Evolutionary conservation across 2,329 filamentous ascomycete species (phyloP).

Genomic region (Daldinia eschscholtzii): DNA sequence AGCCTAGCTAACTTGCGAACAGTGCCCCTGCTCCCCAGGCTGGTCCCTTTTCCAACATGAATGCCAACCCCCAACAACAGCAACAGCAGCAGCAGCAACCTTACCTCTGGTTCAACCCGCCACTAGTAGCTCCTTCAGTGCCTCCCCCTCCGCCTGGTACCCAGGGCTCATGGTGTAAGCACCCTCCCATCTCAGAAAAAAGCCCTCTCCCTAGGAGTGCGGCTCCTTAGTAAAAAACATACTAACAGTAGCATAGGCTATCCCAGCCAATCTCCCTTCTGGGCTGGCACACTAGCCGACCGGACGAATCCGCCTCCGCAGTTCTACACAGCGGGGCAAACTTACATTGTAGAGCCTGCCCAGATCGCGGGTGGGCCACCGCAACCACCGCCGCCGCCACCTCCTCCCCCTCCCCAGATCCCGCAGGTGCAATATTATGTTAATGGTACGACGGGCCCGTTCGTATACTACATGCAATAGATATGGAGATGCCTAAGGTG

Average conservation of each 20-base stretch:
- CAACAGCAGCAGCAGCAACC: constrained; percentile 17
- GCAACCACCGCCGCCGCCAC: not conserved
- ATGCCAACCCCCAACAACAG: constrained; percentile 6
- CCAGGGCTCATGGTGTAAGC: constrained; percentile 39
- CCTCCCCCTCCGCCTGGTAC: constrained; percentile 31
- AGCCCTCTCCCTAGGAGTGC: not conserved
- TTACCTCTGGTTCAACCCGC: constrained; percentile 38
- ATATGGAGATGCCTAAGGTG: not conserved
- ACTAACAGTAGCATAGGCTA: constrained; percentile 29
- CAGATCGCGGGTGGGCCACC: constrained; percentile 7
- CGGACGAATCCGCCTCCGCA: constrained; percentile 27
- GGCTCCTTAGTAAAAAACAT: not conserved
- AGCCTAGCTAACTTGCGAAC: not conserved
- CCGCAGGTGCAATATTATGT: constrained; percentile 33
- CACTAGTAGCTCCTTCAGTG: constrained; percentile 33
- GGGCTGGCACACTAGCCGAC: constrained; percentile 6
- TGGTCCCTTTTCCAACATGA: not conserved
- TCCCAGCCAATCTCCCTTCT: constrained; percentile 37
- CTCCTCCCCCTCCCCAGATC: constrained; percentile 3
- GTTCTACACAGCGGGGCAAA: constrained; percentile 30
- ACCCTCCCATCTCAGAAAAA: not conserved
- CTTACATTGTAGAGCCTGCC: constrained; percentile 24
- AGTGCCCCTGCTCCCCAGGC: constrained; percentile 9
- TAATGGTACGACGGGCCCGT: constrained; percentile 23
- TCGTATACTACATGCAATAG: constrained; percentile 26